Percentiles rank a stretch among this genome's conserved stretches.
Conservation (phyloP, 2,329 filamentous ascomycete species). For the Microdochium trichocladiopsis region DNA sequence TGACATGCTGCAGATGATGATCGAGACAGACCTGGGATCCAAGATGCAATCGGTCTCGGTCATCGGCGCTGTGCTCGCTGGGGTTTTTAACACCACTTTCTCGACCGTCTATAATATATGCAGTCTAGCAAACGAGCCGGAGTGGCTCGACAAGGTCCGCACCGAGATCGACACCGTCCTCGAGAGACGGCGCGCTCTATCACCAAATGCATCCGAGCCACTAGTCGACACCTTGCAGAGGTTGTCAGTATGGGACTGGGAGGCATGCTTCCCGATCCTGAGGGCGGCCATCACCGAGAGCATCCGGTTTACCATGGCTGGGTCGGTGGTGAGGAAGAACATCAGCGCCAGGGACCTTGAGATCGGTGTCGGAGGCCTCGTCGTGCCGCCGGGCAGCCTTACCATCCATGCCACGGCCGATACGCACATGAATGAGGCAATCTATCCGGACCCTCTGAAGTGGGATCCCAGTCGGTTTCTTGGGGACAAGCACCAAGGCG, state of each 20-base stretch:
- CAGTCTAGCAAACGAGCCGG: neutral
- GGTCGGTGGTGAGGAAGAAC: conserved; percentile 3
- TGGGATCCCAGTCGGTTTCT: conserved; percentile 1
- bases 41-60: neutral
- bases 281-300: neutral
- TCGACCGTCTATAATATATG: conserved; percentile 2
- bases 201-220: neutral
- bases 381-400: conserved; percentile 1
- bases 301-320: conserved; percentile 3
- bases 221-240: neutral
- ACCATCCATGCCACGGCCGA: conserved; percentile 2
- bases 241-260: conserved; percentile 1
- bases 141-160: neutral
- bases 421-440: neutral
- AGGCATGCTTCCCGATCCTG: neutral
- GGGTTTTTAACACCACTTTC: conserved; percentile 3
- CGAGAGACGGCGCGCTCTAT: neutral
- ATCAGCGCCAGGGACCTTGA: neutral
- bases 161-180: neutral
- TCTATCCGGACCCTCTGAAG: neutral
- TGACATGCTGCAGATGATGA: conserved; percentile 2
- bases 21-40: neutral
- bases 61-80: conserved; percentile 2
- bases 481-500: neutral
- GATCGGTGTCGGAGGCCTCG: neutral